Conservation (phyloP, 495 filamentous ascomycete species). For the Penicillium goetzii region DNA sequence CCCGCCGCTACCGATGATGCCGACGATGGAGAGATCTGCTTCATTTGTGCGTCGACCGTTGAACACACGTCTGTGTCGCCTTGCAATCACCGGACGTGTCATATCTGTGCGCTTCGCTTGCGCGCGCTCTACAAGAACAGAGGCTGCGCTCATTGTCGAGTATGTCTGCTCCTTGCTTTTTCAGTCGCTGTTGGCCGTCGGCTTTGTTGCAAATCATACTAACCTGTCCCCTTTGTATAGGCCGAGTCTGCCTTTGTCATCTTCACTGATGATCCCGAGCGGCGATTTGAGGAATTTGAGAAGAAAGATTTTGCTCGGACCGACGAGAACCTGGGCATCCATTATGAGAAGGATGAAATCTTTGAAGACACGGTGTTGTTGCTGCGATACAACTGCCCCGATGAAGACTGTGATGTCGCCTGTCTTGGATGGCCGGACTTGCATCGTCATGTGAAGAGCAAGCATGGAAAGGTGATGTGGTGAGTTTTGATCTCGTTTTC, state of each 20-base stretch:
- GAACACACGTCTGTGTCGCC: slow-evolving; percentile 84
- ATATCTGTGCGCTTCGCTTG: slow-evolving; percentile 89
- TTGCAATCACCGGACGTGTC: slow-evolving; percentile 93
- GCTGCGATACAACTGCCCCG: slow-evolving; percentile 95
- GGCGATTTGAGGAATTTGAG: slow-evolving; percentile 81
- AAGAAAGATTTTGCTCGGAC: slow-evolving; percentile 69
- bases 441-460: slow-evolving; percentile 82
- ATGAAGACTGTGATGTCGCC: slow-evolving; percentile 79
- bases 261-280: slow-evolving; percentile 81
- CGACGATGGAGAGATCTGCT: slow-evolving; percentile 82
- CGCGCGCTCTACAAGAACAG: slow-evolving; percentile 94
- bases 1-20: slow-evolving; percentile 52
- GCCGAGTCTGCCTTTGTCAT: slow-evolving; percentile 82
- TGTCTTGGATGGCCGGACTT: slow-evolving; percentile 93
- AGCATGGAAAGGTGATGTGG: slow-evolving; percentile 90
- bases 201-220: not conserved
- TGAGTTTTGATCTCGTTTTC: slow-evolving; percentile 38
- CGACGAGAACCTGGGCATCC: slow-evolving; percentile 85
- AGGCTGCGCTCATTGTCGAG: slow-evolving; percentile 90
- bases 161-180: slow-evolving; percentile 45
- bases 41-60: slow-evolving; percentile 91
- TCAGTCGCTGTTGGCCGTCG: not conserved
- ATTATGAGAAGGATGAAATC: slow-evolving; percentile 83
- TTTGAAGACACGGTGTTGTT: slow-evolving; percentile 84
- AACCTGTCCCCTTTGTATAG: slow-evolving; percentile 40